Conservation (phyloP, 495 filamentous ascomycete species). For the Darksidea phi region DNA sequence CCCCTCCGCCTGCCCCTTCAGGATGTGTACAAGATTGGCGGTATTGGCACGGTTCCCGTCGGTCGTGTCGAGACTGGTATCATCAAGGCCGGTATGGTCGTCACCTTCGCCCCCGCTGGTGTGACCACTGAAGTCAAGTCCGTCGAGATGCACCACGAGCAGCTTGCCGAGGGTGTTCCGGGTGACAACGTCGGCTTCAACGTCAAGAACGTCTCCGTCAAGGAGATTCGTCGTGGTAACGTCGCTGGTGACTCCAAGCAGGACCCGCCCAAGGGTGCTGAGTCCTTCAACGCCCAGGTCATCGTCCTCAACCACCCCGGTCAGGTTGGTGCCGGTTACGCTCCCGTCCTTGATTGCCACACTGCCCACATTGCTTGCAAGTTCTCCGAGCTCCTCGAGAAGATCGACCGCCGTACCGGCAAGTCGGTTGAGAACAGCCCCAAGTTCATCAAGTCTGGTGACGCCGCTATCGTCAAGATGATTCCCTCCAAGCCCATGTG, state of each 20-base stretch:
- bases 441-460: slow-evolving; percentile 99
- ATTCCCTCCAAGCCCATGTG: slow-evolving; percentile 99
- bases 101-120: slow-evolving; percentile 92
- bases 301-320: slow-evolving; percentile 99
- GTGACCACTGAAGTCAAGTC: slow-evolving; percentile 99
- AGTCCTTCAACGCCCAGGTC: slow-evolving; percentile 98
- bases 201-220: slow-evolving; percentile 99
- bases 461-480: slow-evolving; percentile 99
- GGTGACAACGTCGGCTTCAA: slow-evolving; percentile 99
- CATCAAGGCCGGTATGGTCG: slow-evolving; percentile 97
- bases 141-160: slow-evolving; percentile 99
- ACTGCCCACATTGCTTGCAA: slow-evolving; percentile 99
- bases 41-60: slow-evolving; percentile 99
- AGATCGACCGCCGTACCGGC: slow-evolving; percentile 99
- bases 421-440: slow-evolving; percentile 87
- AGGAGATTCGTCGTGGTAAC: slow-evolving; percentile 99
- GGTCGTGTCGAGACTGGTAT: slow-evolving; percentile 99
- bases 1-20: slow-evolving; percentile 99
- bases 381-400: slow-evolving; percentile 97
- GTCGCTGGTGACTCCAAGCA: slow-evolving; percentile 99
- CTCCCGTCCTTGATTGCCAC: slow-evolving; percentile 98
- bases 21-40: slow-evolving; percentile 99
- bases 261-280: slow-evolving; percentile 85
- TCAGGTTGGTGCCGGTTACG: slow-evolving; percentile 98
- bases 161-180: slow-evolving; percentile 91